phyloP scores from a whole-genome alignment of 2,329 filamentous ascomycete genomes.

The Cadophora sp. region DNA sequence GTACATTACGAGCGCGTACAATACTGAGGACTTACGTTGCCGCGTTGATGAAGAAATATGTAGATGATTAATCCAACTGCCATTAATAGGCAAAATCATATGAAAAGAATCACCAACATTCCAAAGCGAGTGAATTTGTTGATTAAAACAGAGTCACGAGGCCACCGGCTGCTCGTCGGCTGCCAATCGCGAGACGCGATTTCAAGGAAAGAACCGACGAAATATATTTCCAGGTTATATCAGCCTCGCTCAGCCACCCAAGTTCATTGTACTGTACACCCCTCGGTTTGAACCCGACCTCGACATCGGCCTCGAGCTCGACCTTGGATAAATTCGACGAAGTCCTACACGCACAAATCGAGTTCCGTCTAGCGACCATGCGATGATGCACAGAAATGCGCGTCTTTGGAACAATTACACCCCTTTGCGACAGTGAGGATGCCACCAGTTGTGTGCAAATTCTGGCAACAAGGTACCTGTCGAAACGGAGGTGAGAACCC shows the following conservation, averaged over 20 bases:
- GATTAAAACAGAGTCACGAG: background rate
- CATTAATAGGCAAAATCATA: no score
- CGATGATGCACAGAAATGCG: conserved; percentile 15
- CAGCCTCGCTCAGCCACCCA: background rate
- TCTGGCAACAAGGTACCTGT: conserved; percentile 70
- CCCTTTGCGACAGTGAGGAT: conserved; percentile 16
- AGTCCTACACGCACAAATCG: background rate
- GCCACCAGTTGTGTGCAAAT: conserved; percentile 56
- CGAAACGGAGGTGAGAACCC: conserved; percentile 49
- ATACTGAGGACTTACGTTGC: no score
- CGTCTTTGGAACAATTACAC: conserved; percentile 7
- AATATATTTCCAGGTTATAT: background rate
- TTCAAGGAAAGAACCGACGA: background rate
- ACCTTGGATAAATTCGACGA: background rate
- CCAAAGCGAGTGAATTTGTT: background rate
- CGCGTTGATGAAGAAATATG: no score
- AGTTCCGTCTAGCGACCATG: background rate
- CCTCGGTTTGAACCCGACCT: no score
- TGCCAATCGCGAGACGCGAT: background rate
- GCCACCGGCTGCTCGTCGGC: background rate
- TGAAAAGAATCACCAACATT: no score
- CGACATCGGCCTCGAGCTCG: background rate
- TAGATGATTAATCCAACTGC: no score
- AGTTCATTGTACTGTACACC: background rate
- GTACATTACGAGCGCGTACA: no score